Evolutionary conservation across 345 rosid species (phyloP).

Genomic region (Salix viminalis): DNA sequence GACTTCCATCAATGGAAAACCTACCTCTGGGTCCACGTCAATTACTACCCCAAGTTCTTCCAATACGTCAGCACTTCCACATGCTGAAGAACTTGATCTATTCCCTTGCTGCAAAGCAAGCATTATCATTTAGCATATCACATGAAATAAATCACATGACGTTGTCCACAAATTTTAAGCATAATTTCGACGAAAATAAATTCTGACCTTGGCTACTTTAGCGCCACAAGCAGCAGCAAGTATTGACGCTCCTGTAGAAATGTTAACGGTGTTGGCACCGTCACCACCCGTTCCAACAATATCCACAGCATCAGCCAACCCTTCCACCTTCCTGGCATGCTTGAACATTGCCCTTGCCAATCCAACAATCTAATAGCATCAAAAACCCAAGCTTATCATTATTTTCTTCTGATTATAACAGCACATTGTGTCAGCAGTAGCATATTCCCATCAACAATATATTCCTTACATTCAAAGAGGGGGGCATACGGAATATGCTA

Average conservation of each 20-base stretch:
- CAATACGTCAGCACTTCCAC: slow-evolving; percentile 96
- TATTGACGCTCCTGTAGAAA: slow-evolving; percentile 89
- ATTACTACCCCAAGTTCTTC: slow-evolving; percentile 74
- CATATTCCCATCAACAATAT: background rate
- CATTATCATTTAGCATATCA: background rate
- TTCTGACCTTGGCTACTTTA: slow-evolving; percentile 80
- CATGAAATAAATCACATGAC: background rate
- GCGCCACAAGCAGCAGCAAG: slow-evolving; percentile 96
- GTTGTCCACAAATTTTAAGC: background rate
- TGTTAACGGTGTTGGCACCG: slow-evolving; percentile 93
- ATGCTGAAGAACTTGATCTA: slow-evolving; percentile 94
- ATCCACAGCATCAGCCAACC: slow-evolving; percentile 66
- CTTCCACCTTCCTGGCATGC: slow-evolving; percentile 73
- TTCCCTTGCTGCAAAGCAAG: slow-evolving; percentile 72
- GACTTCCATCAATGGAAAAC: background rate
- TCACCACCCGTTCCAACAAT: slow-evolving; percentile 96
- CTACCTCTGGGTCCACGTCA: slow-evolving; percentile 76
- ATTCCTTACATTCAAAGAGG: background rate
- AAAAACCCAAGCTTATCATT: background rate
- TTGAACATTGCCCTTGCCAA: slow-evolving; percentile 83
- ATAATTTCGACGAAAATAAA: background rate
- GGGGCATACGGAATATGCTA: background rate
- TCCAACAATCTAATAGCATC: slow-evolving; percentile 58
- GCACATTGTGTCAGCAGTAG: background rate
- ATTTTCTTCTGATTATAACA: background rate